Base-by-base conservation (phyloP, 257 asterid genomes). In the Solanum tarijense region DNA sequence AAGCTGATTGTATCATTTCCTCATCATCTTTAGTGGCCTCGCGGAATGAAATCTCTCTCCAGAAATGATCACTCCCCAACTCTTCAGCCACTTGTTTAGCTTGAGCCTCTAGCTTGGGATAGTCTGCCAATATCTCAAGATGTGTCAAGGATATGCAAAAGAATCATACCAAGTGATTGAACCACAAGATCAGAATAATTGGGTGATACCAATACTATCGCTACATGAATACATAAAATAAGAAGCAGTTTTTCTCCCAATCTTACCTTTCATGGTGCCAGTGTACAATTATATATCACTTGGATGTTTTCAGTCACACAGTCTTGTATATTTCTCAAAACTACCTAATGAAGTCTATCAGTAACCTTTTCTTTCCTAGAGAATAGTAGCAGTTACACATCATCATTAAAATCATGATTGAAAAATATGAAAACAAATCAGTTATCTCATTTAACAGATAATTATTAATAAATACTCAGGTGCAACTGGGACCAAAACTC, bases 41-140 rank as follows among this genome's bases (percentile, higher is more conserved):
- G 88, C 93, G 90, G 93, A 94, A 95, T 65, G 95, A 88, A 76
- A 93, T 83, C 85, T 93, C 93, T 36, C 66, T 92, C 99, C 99
- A 97, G 36, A 38, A 68, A 86, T 83, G 27, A 86, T 91, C 87
- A 31, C 87, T 91, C 85, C 93, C 95, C 92, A 92, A 58, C 88
- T 94, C 99, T 90, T 93, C 94, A 10, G 98, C 98, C 89, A 94
- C 91, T 90, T 90, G 90, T 92, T 90, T 96, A 0, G 98, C 99
- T 88, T 92, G 90, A 73, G 94, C 91, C 88, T 97, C 99, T 88
- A 97, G 87, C 89, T 92, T 92, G 21, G 98, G 98, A 94, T 95
- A 97, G 87, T 96, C 99, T 97, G 98, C 94, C 89, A 14, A 55
- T 34, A 86, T 76, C 73, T 89, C 85, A 87, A 46, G 18, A 41